These are phyloP conservation scores for Thalassiosira mediterranea DNA, from an alignment of 352 stramenopile species.

Conservation along the genomic window DNA sequence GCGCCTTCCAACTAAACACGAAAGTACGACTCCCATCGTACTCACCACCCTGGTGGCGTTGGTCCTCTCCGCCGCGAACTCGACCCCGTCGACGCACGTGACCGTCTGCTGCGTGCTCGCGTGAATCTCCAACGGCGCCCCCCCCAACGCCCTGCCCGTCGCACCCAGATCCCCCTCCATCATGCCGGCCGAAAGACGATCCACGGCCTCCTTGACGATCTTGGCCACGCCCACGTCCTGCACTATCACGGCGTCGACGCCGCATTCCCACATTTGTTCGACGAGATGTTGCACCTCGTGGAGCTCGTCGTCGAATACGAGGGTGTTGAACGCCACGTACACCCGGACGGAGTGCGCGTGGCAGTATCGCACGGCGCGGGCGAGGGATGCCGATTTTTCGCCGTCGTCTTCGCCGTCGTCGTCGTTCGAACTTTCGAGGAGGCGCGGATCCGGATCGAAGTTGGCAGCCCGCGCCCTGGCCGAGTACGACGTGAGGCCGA, in stretches of 20 bases:
- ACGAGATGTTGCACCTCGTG: constrained; percentile 67
- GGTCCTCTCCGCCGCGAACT: constrained; percentile 51
- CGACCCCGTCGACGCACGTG: constrained; percentile 69
- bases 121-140: constrained; percentile 69
- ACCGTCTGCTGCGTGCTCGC: constrained; percentile 80
- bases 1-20: no score
- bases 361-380: constrained; percentile 46
- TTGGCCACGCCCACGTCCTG: constrained; percentile 75
- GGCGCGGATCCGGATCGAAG: constrained; percentile 62
- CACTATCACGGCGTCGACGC: constrained; percentile 82
- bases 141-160: constrained; percentile 34
- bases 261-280: constrained; percentile 48
- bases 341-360: constrained; percentile 66
- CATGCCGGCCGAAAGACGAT: constrained; percentile 13
- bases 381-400: constrained; percentile 19
- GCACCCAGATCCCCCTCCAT: not conserved
- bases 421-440: constrained; percentile 11
- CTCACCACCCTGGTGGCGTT: constrained; percentile 66
- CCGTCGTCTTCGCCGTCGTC: not conserved
- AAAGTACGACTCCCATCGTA: no score
- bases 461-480: constrained; percentile 72
- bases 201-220: constrained; percentile 54
- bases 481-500: constrained; percentile 72
- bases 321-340: constrained; percentile 81
- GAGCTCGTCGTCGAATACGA: constrained; percentile 80